These are phyloP conservation scores for Prunus salicina DNA, from an alignment of 306 rosid species.

Conservation along the genomic window DNA sequence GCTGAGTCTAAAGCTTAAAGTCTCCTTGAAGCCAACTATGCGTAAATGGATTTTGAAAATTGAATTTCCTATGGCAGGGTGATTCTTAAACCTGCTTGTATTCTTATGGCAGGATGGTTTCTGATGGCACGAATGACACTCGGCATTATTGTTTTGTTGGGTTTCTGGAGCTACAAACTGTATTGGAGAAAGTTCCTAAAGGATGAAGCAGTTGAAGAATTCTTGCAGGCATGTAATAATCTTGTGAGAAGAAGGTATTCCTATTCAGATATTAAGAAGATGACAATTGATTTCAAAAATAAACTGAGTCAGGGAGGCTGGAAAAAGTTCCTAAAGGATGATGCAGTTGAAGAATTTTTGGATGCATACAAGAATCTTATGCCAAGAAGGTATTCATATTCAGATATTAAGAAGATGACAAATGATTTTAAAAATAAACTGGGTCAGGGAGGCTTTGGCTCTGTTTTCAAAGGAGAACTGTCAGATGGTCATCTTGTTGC, in stretches of 20 bases:
- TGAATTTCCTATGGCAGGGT: neutral
- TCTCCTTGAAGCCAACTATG: neutral
- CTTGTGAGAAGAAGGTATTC: neutral
- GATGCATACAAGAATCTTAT: neutral
- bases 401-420: conserved; percentile 10
- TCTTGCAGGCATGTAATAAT: neutral
- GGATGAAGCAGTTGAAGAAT: neutral
- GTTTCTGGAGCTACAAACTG: neutral
- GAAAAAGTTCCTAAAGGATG: neutral
- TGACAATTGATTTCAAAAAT: neutral
- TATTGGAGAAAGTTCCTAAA: neutral
- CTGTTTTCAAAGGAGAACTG: conserved; percentile 15
- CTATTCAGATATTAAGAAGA: neutral
- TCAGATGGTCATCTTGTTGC: conserved; percentile 6
- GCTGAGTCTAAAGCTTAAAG: too few species aligned
- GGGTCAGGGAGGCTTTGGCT: conserved; percentile 4
- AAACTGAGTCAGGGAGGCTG: neutral
- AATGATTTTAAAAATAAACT: neutral
- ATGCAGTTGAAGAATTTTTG: neutral
- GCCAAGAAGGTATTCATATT: conserved; percentile 10
- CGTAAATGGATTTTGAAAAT: neutral
- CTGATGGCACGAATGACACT: neutral
- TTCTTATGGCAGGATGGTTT: neutral
- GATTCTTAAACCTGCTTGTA: neutral
- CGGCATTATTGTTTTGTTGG: neutral